Base-by-base conservation (phyloP, 1,284 basidiomycete species). In the Ustilago xerochloae region DNA sequence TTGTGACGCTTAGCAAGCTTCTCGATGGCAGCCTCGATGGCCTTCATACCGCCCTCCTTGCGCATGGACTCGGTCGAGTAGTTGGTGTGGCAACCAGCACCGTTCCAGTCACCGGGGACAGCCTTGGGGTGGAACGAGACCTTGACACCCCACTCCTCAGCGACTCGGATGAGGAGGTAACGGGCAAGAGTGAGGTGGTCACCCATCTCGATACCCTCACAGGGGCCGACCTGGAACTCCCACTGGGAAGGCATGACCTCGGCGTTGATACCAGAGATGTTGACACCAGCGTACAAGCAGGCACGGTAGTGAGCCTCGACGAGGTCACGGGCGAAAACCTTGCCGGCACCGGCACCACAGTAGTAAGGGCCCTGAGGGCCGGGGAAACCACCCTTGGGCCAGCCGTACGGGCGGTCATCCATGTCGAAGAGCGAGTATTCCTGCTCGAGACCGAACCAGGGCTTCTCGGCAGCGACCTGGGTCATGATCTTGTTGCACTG, bases 201-300 rank as follows among this genome's bases (percentile, higher is more conserved):
- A 81, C 96, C 96, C 93, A 99, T 97, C 78, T 92, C 89, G 86
- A 99, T 97, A 76, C 96, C 96, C 86, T 92, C 91, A 85, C 96
- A 98, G 39, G 96, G 96, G 68, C 96, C 96, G 81, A 99, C 94
- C 87, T 99, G 97, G 92, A 97, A 99, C 88, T 99, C 96, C 95
- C 95, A 98, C 87, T 99, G 97, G 65, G 95, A 91, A 28, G 97
- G 96, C 96, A 99, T 98, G 81, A 99, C 97, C 88, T 99, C 97
- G 77, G 97, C 97, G 86, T 99, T 99, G 88, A 99, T 98, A 85
- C 97, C 97, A 74, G 93, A 96, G 88, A 98, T 98, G 88, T 94
- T 95, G 87, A 99, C 89, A 81, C 94, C 95, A 77, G 97, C 88
- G 86, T 98, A 97, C 66, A 99, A 90, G 87, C 96, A 99, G 58